A percentile compares a stretch with the other conserved stretches of the same genome.
Conservation (phyloP, 2,329 filamentous ascomycete genomes). For the Penicillium sp. region DNA sequence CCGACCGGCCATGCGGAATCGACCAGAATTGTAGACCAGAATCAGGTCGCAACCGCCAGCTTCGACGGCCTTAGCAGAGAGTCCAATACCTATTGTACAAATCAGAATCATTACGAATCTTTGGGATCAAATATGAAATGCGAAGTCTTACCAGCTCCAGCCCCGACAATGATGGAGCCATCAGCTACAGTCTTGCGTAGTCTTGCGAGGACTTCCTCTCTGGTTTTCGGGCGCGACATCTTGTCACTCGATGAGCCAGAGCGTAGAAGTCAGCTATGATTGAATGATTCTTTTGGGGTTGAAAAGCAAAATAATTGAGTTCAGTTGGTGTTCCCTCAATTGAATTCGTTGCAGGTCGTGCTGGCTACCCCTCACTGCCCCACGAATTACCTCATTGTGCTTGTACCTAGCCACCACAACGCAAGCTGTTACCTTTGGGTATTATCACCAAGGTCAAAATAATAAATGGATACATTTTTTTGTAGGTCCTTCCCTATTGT, state of each 20-base stretch:
- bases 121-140: not conserved
- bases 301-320: not conserved
- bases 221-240: constrained; percentile 43
- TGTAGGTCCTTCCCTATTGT: no score
- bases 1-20: constrained; percentile 70
- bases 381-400: constrained; percentile 16
- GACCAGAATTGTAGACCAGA: constrained; percentile 69
- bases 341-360: not conserved
- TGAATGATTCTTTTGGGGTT: no score
- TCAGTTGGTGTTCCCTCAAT: not conserved
- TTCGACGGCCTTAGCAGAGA: constrained; percentile 70
- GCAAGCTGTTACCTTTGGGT: not conserved
- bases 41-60: constrained; percentile 67
- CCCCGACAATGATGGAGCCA: constrained; percentile 63
- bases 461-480: no score
- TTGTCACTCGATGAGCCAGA: not conserved
- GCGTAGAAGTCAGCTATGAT: not conserved
- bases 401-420: not conserved
- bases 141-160: constrained; percentile 54
- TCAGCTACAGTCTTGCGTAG: constrained; percentile 56
- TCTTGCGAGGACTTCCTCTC: constrained; percentile 54
- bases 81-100: constrained; percentile 56
- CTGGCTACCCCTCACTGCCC: constrained; percentile 9
- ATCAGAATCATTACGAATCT: not conserved
- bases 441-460: not conserved